phyloP scores from a whole-genome alignment of 345 rosid species.

The Eucalyptus camaldulensis region DNA sequence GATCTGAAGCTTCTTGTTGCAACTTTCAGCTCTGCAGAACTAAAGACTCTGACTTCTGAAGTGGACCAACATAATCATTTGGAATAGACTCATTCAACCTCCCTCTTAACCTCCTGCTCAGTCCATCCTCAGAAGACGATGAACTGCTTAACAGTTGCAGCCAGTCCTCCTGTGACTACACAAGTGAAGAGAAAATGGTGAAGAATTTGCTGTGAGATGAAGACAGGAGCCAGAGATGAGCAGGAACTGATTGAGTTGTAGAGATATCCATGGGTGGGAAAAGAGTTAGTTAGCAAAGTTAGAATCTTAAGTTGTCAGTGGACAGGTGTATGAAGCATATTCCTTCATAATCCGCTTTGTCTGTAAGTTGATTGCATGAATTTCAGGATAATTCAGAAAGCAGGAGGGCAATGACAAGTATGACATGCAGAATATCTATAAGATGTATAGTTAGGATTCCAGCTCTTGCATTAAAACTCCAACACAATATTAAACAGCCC shows the following conservation, averaged over 20 bases:
- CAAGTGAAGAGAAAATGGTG: background rate
- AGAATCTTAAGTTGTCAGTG: background rate
- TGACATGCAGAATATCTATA: background rate
- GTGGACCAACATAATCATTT: background rate
- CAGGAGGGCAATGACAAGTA: rapidly evolving
- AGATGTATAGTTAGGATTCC: background rate
- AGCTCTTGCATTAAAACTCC: background rate
- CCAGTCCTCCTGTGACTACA: background rate
- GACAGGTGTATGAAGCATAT: background rate
- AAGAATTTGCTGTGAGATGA: background rate
- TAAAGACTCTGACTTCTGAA: background rate
- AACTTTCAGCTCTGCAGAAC: background rate
- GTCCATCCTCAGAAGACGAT: no score
- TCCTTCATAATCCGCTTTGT: background rate
- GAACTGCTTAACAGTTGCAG: background rate
- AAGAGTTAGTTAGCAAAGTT: background rate
- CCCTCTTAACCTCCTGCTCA: background rate
- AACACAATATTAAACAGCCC: background rate
- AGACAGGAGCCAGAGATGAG: rapidly evolving
- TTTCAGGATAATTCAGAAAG: rapidly evolving
- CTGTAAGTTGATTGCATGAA: background rate
- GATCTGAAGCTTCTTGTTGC: background rate
- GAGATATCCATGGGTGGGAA: background rate
- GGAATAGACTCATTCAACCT: background rate
- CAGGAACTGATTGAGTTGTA: background rate